Evolutionary conservation across 495 filamentous ascomycete species (phyloP).

Genomic region (Tetracladium marchalianum): DNA sequence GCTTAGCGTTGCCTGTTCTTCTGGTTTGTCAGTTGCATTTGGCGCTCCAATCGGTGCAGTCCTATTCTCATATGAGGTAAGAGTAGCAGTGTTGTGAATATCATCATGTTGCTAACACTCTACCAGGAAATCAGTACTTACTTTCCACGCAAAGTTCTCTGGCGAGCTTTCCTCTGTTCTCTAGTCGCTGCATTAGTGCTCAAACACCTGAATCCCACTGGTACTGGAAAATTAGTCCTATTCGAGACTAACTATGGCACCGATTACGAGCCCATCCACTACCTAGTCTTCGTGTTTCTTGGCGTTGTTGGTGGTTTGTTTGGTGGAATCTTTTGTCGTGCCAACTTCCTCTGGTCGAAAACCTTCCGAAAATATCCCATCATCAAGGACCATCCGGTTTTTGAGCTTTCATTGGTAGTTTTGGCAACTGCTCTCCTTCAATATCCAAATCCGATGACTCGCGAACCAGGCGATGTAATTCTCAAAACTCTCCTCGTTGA

Average conservation of each 20-base stretch:
- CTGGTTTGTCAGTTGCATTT: conserved; percentile 47
- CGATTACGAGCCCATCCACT: conserved; percentile 40
- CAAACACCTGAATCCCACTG: conserved; percentile 46
- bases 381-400: conserved; percentile 42
- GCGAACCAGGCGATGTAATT: conserved; percentile 42
- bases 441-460: conserved; percentile 41
- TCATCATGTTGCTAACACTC: conserved; percentile 3
- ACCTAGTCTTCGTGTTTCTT: conserved; percentile 44
- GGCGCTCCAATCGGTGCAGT: conserved; percentile 51
- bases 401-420: conserved; percentile 44
- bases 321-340: conserved; percentile 46
- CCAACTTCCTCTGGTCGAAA: conserved; percentile 45
- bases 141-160: conserved; percentile 46
- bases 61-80: conserved; percentile 42
- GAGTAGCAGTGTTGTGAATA: not conserved
- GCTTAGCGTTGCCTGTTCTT: conserved; percentile 42
- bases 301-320: conserved; percentile 46
- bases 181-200: conserved; percentile 41
- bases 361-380: conserved; percentile 39
- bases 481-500: conserved; percentile 45
- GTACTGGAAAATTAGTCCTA: conserved; percentile 47
- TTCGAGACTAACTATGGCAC: conserved; percentile 50
- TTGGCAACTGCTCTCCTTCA: conserved; percentile 42
- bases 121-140: conserved; percentile 39
- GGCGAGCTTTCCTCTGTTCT: conserved; percentile 48